These are phyloP conservation scores for Solanum raphanifolium DNA, from an alignment of 257 asterid genomes.

Conservation along the genomic window DNA sequence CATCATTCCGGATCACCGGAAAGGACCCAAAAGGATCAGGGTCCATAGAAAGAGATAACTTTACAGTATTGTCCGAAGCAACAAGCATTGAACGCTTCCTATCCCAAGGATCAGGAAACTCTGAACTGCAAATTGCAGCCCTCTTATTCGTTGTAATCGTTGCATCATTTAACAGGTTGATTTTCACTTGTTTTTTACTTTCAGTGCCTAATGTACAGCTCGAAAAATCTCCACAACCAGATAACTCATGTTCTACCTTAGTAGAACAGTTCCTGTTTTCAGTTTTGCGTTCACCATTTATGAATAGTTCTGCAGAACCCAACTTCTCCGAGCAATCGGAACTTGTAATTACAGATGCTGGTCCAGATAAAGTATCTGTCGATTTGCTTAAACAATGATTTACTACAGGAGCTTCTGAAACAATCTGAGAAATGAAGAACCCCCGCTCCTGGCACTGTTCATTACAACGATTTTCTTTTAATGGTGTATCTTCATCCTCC, in stretches of 20 bases:
- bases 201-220: constrained; percentile 41
- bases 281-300: constrained; percentile 46
- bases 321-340: constrained; percentile 61
- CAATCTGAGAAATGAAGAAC: constrained; percentile 59
- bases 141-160: constrained; percentile 33
- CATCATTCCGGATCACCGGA: constrained; percentile 46
- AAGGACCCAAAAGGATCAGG: constrained; percentile 42
- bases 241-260: constrained; percentile 35
- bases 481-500: constrained; percentile 28
- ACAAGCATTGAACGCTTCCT: constrained; percentile 39
- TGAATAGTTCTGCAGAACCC: constrained; percentile 38
- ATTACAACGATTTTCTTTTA: constrained; percentile 23
- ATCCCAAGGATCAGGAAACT: constrained; percentile 29
- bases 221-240: constrained; percentile 33
- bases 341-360: constrained; percentile 57
- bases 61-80: constrained; percentile 56
- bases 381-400: constrained; percentile 24
- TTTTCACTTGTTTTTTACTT: constrained; percentile 29
- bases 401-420: constrained; percentile 42
- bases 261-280: constrained; percentile 42
- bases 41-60: constrained; percentile 36
- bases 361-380: constrained; percentile 41
- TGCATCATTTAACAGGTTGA: constrained; percentile 31
- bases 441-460: constrained; percentile 32
- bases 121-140: constrained; percentile 24